These are phyloP conservation scores for Insectozyma bohioensis DNA, from an alignment of 1,139 yeast genomes.

Conservation along the genomic window DNA sequence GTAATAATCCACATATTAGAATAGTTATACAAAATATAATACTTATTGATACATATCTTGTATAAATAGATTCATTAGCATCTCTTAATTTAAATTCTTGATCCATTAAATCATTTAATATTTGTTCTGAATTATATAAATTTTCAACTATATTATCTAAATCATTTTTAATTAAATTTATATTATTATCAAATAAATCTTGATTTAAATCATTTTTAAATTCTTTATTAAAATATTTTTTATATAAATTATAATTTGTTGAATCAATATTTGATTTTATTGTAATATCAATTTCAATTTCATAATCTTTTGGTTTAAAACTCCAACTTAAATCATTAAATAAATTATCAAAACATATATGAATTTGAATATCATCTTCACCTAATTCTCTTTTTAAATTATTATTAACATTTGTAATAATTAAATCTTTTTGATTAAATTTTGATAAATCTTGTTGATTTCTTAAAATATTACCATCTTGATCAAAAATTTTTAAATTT, in stretches of 20 bases:
- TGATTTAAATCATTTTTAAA: conserved; percentile 22
- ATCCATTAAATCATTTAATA: conserved; percentile 29
- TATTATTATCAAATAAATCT: conserved; percentile 32
- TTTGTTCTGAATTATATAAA: conserved; percentile 27
- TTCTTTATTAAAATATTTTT: conserved; percentile 29
- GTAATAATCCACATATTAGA: conserved; percentile 29
- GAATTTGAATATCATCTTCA: too few species aligned
- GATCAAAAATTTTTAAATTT: conserved; percentile 39
- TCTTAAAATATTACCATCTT: conserved; percentile 35
- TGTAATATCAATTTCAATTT: conserved; percentile 35
- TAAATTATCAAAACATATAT: conserved; percentile 45
- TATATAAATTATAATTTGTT: conserved; percentile 38
- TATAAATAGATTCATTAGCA: conserved; percentile 39
- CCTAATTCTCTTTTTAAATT: conserved; percentile 20
- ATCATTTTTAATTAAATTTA: conserved; percentile 30
- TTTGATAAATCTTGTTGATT: conserved; percentile 26
- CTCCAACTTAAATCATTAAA: conserved; percentile 47
- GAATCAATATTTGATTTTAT: conserved; percentile 31
- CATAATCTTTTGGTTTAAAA: conserved; percentile 32
- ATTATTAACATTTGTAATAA: conserved; percentile 14
- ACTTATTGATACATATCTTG: conserved; percentile 31
- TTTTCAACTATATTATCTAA: conserved; percentile 31
- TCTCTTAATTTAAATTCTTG: conserved; percentile 39
- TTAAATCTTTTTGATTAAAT: conserved; percentile 18
- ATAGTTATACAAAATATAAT: conserved; percentile 28